Conservation (phyloP, 805 yeast species). For the Candida stauntonica region DNA sequence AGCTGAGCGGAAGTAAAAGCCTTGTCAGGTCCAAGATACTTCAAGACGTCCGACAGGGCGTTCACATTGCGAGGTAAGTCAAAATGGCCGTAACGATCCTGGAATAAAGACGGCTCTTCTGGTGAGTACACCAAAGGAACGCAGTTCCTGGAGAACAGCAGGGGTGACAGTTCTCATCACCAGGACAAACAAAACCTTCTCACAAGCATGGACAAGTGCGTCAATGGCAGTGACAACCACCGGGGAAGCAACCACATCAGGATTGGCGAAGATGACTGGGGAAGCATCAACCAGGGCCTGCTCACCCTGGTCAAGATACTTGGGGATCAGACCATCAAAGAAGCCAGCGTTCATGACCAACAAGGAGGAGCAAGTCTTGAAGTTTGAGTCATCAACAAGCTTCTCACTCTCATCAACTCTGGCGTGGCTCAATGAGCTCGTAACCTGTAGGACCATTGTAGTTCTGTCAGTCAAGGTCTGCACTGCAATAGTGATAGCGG, state of each 20-base stretch:
- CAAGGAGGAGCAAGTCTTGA: neutral
- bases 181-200: neutral
- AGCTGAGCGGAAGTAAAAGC: neutral
- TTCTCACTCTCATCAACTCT: neutral
- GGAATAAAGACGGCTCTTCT: neutral
- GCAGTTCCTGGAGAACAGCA: neutral
- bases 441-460: neutral
- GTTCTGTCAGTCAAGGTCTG: neutral
- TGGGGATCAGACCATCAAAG: neutral
- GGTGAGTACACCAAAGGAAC: neutral
- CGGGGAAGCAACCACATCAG: neutral
- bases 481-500: neutral
- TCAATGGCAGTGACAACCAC: neutral
- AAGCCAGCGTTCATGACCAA: neutral
- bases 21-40: neutral
- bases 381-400: neutral
- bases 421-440: neutral
- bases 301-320: neutral
- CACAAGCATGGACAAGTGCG: neutral
- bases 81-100: neutral
- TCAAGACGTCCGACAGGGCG: neutral
- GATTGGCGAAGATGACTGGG: neutral
- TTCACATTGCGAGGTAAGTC: neutral
- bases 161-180: neutral
- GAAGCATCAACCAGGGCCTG: slow-evolving; percentile 1